Evolutionary conservation across 192 early-diverging fungal species (phyloP).

Genomic region (Paraglomus occultum): DNA sequence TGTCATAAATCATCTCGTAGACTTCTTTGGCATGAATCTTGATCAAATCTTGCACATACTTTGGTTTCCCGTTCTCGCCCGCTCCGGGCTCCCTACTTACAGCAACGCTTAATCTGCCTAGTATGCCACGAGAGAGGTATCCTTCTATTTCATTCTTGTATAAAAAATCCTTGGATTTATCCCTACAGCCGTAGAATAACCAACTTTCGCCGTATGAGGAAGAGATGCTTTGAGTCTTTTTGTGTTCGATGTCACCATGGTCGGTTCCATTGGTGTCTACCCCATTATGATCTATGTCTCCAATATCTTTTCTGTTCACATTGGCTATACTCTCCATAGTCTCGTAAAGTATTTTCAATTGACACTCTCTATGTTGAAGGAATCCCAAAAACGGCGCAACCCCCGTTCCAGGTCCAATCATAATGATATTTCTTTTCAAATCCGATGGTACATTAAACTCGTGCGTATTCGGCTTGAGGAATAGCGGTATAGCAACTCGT

Average conservation of each 20-base stretch:
- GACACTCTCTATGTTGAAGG: slow-evolving; percentile 68
- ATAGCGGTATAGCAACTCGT: slow-evolving; percentile 43
- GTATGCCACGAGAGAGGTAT: slow-evolving; percentile 46
- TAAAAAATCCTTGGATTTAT: slow-evolving; percentile 63
- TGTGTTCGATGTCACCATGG: slow-evolving; percentile 23
- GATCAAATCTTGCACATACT: slow-evolving; percentile 87
- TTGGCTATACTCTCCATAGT: slow-evolving; percentile 28
- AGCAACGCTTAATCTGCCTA: slow-evolving; percentile 59
- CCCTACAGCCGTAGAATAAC: slow-evolving; percentile 86
- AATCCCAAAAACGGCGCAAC: slow-evolving; percentile 94
- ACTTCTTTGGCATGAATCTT: slow-evolving; percentile 51
- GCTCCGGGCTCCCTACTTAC: slow-evolving; percentile 61
- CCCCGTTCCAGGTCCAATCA: slow-evolving; percentile 94
- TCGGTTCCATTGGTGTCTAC: slow-evolving; percentile 11
- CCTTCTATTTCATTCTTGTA: slow-evolving; percentile 62
- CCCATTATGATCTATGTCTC: neutral
- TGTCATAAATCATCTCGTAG: slow-evolving; percentile 54
- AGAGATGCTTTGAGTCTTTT: slow-evolving; percentile 33
- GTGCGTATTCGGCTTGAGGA: slow-evolving; percentile 54
- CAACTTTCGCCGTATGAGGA: slow-evolving; percentile 53
- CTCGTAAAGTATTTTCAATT: slow-evolving; percentile 43
- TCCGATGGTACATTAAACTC: slow-evolving; percentile 69
- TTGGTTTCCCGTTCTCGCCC: slow-evolving; percentile 51
- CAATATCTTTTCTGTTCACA: slow-evolving; percentile 1
- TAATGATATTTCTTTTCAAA: slow-evolving; percentile 63